These are phyloP conservation scores for Epithele typhae DNA, from an alignment of 768 basidiomycete species.

Conservation along the genomic window DNA sequence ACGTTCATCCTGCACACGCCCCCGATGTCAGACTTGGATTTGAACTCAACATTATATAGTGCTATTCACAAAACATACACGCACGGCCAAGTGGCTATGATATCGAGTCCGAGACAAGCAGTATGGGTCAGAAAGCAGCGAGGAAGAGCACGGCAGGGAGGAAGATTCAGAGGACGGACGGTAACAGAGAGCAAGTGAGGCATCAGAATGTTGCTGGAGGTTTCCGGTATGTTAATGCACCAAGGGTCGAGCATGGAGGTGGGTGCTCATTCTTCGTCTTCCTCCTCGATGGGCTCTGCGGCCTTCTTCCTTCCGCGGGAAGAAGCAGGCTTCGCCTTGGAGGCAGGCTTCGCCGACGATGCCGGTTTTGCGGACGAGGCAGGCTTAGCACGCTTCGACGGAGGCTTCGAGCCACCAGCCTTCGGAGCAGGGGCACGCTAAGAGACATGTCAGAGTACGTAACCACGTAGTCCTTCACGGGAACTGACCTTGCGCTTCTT, in stretches of 20 bases:
- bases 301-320: constrained; percentile 21
- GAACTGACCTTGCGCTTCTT: constrained; percentile 73
- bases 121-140: too few species aligned
- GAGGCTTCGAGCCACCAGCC: constrained; percentile 12
- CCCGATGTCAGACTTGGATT: too few species aligned
- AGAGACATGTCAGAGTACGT: not conserved
- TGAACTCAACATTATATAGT: too few species aligned
- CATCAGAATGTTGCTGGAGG: too few species aligned
- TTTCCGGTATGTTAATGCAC: too few species aligned
- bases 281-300: constrained; percentile 16
- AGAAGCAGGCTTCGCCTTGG: constrained; percentile 18
- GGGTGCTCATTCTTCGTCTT: constrained; percentile 19
- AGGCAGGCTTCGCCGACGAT: constrained; percentile 6
- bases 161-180: too few species aligned
- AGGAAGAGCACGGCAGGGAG: too few species aligned
- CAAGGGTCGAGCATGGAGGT: constrained; percentile 6
- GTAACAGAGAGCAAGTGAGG: too few species aligned
- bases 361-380: constrained; percentile 9
- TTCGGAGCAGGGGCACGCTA: constrained; percentile 21
- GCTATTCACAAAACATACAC: too few species aligned
- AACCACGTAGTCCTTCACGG: not conserved
- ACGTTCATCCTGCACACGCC: too few species aligned
- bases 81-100: too few species aligned
- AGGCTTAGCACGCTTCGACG: constrained; percentile 20
- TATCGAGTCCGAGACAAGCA: too few species aligned